A percentile compares a stretch with the other conserved stretches of the same genome.
Evolutionary conservation across 441 rosid species (phyloP).

Genomic region (Francoa sonchifolia): DNA sequence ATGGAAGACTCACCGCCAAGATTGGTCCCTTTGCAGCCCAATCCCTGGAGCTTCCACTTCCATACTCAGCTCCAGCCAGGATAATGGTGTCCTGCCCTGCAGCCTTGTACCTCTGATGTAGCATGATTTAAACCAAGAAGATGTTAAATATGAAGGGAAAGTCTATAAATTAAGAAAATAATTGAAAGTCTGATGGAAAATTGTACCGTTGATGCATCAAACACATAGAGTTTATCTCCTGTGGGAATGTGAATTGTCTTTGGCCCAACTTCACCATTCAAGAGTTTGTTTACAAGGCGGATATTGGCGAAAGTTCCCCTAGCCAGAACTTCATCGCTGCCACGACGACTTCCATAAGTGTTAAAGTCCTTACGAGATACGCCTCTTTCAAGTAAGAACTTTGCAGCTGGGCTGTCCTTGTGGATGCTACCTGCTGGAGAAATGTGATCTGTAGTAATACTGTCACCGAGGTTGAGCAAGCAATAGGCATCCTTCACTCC

Average conservation of each 20-base stretch:
- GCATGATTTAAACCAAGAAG: conserved; percentile 8
- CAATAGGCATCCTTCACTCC: too few relatives aligned
- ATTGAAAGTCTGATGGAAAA: too few relatives aligned
- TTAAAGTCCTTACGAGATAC: conserved; percentile 36
- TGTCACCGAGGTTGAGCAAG: too few relatives aligned
- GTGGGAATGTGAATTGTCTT: conserved; percentile 44
- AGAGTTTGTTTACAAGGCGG: conserved; percentile 41
- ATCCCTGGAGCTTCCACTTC: conserved; percentile 59
- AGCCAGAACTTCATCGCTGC: conserved; percentile 47
- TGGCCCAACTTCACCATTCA: conserved; percentile 57
- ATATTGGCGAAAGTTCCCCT: conserved; percentile 57
- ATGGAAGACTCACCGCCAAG: conserved; percentile 35
- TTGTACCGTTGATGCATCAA: conserved; percentile 47
- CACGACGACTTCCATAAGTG: conserved; percentile 54
- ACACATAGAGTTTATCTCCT: conserved; percentile 47
- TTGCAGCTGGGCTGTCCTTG: conserved; percentile 57
- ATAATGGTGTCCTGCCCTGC: conserved; percentile 43
- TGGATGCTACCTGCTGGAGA: too few relatives aligned
- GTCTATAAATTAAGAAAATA: too few relatives aligned
- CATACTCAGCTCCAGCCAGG: conserved; percentile 53
- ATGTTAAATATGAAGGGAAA: too few relatives aligned
- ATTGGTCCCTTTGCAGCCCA: conserved; percentile 66
- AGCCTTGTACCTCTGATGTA: conserved; percentile 45
- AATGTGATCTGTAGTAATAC: too few relatives aligned
- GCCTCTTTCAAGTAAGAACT: conserved; percentile 40